Percentiles rank a stretch among this genome's conserved stretches.
Conservation (phyloP, 257 asterid genomes). For the Solanum chmielewskii region DNA sequence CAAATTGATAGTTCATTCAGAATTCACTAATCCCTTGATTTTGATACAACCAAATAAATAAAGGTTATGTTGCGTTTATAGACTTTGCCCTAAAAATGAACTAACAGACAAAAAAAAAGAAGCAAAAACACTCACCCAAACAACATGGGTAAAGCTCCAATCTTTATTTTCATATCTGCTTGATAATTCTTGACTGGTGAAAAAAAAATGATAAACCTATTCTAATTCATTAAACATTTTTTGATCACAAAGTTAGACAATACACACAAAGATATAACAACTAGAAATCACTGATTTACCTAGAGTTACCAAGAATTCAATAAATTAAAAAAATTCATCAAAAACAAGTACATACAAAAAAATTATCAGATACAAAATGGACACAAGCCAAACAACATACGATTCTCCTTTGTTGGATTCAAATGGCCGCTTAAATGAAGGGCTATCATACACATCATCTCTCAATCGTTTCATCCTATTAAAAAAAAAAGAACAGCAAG, state of each 20-base stretch:
- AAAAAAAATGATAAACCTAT: neutral
- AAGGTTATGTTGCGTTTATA: neutral
- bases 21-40: neutral
- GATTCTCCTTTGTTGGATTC: constrained; percentile 70
- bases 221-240: neutral
- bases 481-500: neutral
- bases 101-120: neutral
- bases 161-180: constrained; percentile 5
- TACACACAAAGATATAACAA: neutral
- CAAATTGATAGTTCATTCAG: constrained; percentile 9
- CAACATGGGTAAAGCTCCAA: constrained; percentile 21
- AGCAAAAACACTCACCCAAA: neutral
- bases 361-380: neutral
- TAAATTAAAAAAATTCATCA: neutral
- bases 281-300: constrained; percentile 24
- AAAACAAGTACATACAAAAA: neutral
- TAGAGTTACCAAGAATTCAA: neutral
- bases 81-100: neutral
- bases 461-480: constrained; percentile 72
- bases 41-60: neutral
- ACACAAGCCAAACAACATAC: constrained; percentile 33
- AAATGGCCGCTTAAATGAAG: constrained; percentile 74
- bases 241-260: constrained; percentile 14
- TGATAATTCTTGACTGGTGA: neutral
- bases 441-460: constrained; percentile 59